Base-by-base conservation (phyloP, 352 stramenopile genomes). In the Thalassiosira hispida region DNA sequence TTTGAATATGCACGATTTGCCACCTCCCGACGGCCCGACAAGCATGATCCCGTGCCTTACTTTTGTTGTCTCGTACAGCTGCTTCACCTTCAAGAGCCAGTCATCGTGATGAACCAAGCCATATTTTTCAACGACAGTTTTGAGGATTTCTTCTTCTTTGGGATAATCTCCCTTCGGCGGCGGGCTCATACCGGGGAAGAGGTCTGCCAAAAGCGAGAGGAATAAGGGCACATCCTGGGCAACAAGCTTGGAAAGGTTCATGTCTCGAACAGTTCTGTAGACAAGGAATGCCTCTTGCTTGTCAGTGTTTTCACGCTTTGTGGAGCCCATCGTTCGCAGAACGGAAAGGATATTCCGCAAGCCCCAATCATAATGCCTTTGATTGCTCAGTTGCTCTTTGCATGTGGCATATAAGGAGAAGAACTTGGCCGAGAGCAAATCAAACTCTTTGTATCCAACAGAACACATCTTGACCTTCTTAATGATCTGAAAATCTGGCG, bases 41-140 rank as follows among this genome's bases (percentile, higher is more conserved):
- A 99, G 89, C 97, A 99, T 99, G 86, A 99, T 98, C 6, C 97
- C 97, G 77, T 99, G 97, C 16, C 97, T 92, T 53, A 99, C 97
- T 16, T 98, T 93, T 61, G 97, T 97, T 0, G 97, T 99, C 71
- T 99, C 97, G 79, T 98, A 99, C 18, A 99, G 87, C 68, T 95
- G 89, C 51, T 99, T 98, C 59, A 98, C 95, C 84, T 99, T 99
- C 74, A 90, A 78, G 23, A 95, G 69, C 91, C 91, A 96, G 31
- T 85, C 74, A 77, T 90, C 81, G 60, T 96, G 90, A 69, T 94
- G 90, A 18, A 95, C 87, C 16, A 98, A 88, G 4, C 95, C 93
- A 61, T 96, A 92, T 51, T 97, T 97, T 14, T 98, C 95, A 20
- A 98, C 97, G 57, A 97, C 94, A 42, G 85, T 89, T 73, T 87